A percentile compares a stretch with the other conserved stretches of the same genome.
phyloP scores from a whole-genome alignment of 164 flowering plant species.

The Chloranthus sessilifolius region DNA sequence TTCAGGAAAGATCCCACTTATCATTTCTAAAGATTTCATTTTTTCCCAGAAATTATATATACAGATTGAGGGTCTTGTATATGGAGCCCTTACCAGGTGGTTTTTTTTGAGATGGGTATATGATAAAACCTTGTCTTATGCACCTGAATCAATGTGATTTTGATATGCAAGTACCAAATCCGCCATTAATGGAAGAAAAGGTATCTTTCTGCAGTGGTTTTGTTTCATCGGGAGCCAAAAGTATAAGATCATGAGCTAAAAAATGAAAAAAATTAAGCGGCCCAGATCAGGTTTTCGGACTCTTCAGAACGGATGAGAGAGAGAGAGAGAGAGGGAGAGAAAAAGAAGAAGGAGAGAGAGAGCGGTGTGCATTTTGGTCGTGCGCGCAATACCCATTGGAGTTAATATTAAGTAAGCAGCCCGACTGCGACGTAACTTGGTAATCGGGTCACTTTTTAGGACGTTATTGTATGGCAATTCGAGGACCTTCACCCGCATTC shows the following conservation, averaged over 20 bases:
- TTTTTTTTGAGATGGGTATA: neutral
- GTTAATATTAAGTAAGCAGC: no score
- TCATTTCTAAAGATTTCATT: conserved; percentile 6
- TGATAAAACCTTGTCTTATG: neutral
- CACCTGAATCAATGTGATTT: no score
- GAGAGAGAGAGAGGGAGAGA: neutral
- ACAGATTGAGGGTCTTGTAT: neutral
- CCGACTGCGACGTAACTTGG: no score
- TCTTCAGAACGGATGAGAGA: neutral
- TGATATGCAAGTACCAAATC: neutral
- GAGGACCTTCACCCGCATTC: no score
- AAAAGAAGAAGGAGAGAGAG: neutral
- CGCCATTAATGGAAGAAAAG: conserved; percentile 1
- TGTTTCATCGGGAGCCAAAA: neutral
- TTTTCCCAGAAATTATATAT: neutral
- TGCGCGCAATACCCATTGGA: no score
- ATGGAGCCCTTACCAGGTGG: conserved; percentile 13
- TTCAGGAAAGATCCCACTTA: conserved; percentile 55
- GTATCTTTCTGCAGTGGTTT: neutral
- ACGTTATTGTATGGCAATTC: no score
- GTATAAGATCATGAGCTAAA: neutral
- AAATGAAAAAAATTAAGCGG: neutral
- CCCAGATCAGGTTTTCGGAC: conserved; percentile 1
- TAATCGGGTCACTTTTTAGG: no score
- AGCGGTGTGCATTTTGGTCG: neutral